Percentiles rank a stretch among this genome's conserved stretches.
Conservation (phyloP, 768 basidiomycete species). For the Asterophora lycoperdoides region DNA sequence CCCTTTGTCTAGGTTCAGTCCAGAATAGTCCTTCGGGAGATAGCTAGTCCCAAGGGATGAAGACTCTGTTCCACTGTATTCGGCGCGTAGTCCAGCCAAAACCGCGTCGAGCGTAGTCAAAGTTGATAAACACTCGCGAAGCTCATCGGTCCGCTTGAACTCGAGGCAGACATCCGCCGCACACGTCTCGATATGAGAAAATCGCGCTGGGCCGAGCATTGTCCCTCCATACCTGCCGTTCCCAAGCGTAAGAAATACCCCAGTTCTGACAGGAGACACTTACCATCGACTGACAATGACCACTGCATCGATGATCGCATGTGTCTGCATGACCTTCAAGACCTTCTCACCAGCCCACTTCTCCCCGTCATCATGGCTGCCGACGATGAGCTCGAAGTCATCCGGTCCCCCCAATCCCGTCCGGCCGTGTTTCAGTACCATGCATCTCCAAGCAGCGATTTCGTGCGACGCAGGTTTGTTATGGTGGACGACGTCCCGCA, state of each 20-base stretch:
- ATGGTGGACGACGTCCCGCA: constrained; percentile 55
- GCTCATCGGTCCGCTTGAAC: constrained; percentile 65
- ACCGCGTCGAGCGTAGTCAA: constrained; percentile 59
- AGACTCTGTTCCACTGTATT: constrained; percentile 33
- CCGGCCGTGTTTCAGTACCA: constrained; percentile 61
- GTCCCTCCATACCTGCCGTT: constrained; percentile 71
- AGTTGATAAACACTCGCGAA: constrained; percentile 55
- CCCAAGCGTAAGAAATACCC: not conserved
- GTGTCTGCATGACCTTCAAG: constrained; percentile 63
- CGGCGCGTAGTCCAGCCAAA: constrained; percentile 50
- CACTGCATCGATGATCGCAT: constrained; percentile 71
- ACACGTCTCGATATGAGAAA: constrained; percentile 75
- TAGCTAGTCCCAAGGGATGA: constrained; percentile 20
- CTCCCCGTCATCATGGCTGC: constrained; percentile 75
- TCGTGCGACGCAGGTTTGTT: constrained; percentile 62
- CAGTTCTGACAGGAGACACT: constrained; percentile 9
- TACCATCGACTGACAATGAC: constrained; percentile 80
- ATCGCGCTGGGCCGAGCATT: constrained; percentile 70
- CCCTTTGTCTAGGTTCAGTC: constrained; percentile 57
- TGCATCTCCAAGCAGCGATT: constrained; percentile 76
- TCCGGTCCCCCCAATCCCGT: constrained; percentile 68
- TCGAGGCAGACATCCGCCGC: constrained; percentile 66
- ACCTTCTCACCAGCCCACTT: constrained; percentile 63
- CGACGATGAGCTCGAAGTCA: constrained; percentile 66
- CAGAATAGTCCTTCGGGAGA: constrained; percentile 41